These are phyloP conservation scores for Neurospora hispaniola DNA, from an alignment of 495 filamentous ascomycete species.

Conservation along the genomic window DNA sequence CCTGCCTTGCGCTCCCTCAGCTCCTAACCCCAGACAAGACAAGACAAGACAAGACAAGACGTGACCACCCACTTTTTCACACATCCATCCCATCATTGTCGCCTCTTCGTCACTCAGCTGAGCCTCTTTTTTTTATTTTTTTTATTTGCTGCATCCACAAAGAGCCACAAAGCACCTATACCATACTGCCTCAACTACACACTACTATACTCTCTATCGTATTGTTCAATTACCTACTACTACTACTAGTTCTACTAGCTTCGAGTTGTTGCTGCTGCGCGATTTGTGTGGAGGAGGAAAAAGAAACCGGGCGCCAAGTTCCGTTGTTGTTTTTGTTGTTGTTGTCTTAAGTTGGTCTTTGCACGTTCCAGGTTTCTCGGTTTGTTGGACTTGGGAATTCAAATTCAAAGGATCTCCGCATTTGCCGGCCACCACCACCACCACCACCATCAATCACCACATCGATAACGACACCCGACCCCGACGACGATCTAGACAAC, in stretches of 20 bases:
- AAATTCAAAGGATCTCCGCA: background rate
- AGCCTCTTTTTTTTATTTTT: background rate
- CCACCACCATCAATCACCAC: background rate
- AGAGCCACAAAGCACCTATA: background rate
- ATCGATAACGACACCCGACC: background rate
- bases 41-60: background rate
- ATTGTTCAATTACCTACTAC: background rate
- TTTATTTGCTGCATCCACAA: background rate
- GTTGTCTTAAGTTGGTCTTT: background rate
- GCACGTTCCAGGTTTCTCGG: background rate
- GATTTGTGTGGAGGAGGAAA: background rate
- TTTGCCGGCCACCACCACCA: background rate
- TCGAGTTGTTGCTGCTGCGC: background rate
- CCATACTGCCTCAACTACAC: background rate
- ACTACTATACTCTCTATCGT: background rate
- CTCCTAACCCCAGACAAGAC: background rate
- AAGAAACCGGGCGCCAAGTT: background rate
- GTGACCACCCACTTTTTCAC: slow-evolving; percentile 4
- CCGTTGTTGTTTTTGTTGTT: background rate
- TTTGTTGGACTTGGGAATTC: background rate
- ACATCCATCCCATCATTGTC: background rate
- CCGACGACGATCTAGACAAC: background rate
- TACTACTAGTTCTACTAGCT: background rate
- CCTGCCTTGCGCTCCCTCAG: background rate
- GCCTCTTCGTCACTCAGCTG: background rate